Conservation (phyloP, 257 asterid species). For the Cordia subcordata region DNA sequence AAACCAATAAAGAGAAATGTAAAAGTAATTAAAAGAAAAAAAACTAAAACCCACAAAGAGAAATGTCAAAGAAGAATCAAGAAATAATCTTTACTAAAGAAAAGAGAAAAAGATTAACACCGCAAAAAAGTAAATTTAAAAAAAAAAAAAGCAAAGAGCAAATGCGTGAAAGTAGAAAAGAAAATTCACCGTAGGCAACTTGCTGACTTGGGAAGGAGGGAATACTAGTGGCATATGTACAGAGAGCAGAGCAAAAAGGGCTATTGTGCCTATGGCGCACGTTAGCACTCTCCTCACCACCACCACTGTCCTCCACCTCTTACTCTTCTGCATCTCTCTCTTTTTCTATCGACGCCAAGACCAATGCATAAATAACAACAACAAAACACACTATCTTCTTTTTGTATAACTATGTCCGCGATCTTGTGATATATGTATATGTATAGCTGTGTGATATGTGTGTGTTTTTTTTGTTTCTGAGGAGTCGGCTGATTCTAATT, state of each 20-base stretch:
- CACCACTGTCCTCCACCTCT: slow-evolving; percentile 56
- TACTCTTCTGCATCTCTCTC: slow-evolving; percentile 40
- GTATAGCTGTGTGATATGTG: background rate
- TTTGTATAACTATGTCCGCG: background rate
- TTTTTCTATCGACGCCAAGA: background rate
- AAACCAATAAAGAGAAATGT: background rate
- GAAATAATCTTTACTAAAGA: background rate
- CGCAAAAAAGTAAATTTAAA: background rate
- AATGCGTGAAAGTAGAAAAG: slow-evolving; percentile 1
- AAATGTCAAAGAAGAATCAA: background rate
- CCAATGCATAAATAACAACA: background rate
- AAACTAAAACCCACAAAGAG: slow-evolving; percentile 8
- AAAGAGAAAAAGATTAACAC: background rate
- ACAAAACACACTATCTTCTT: background rate
- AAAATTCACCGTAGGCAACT: slow-evolving; percentile 47
- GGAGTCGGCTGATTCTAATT: slow-evolving; percentile 9
- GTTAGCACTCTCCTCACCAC: slow-evolving; percentile 52
- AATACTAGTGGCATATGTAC: slow-evolving; percentile 37
- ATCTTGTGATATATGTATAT: background rate
- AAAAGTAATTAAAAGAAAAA: background rate
- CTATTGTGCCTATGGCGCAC: slow-evolving; percentile 53
- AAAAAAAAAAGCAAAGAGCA: background rate
- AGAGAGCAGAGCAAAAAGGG: slow-evolving; percentile 52
- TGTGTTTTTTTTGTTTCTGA: background rate
- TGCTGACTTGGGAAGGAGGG: slow-evolving; percentile 33